These are phyloP conservation scores for Malus sieversii DNA, from an alignment of 306 rosid genomes.

Conservation along the genomic window DNA sequence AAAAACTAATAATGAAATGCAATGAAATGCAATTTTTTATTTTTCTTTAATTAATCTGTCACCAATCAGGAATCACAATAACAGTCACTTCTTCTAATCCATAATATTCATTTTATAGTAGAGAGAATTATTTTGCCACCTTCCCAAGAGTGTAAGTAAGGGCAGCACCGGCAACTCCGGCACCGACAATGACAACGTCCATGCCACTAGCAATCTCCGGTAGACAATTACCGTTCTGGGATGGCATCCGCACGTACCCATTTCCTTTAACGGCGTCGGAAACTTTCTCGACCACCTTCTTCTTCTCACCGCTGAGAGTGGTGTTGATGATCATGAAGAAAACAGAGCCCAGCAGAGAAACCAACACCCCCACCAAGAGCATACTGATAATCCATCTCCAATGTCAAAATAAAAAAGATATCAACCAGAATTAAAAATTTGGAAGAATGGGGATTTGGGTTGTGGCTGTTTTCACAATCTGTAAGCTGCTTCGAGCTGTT, in stretches of 20 bases:
- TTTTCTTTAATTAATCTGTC: background rate
- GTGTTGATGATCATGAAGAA: conserved; percentile 18
- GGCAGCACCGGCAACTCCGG: conserved; percentile 93
- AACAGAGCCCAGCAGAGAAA: conserved; percentile 34
- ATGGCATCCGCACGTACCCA: conserved; percentile 3
- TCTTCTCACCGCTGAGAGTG: conserved; percentile 20
- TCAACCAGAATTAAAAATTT: background rate
- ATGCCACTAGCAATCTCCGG: conserved; percentile 6
- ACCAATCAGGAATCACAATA: background rate
- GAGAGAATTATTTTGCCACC: conserved; percentile 24
- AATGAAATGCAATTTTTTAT: background rate
- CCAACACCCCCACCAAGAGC: conserved; percentile 35
- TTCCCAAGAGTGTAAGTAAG: conserved; percentile 79
- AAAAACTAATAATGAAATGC: no score
- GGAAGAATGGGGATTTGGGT: background rate
- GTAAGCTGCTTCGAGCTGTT: background rate
- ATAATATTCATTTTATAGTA: background rate
- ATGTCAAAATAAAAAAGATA: background rate
- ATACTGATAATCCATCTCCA: conserved; percentile 40
- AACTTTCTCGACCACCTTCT: conserved; percentile 1
- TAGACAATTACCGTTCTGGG: background rate
- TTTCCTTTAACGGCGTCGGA: background rate
- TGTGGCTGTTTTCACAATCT: background rate
- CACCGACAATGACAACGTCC: conserved; percentile 71
- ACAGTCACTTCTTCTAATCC: background rate